Percentiles rank a stretch among this genome's conserved stretches.
These are phyloP conservation scores for Schoenoplectus tabernaemontani DNA, from an alignment of 202 grass and related monocot species.

Conservation along the genomic window DNA sequence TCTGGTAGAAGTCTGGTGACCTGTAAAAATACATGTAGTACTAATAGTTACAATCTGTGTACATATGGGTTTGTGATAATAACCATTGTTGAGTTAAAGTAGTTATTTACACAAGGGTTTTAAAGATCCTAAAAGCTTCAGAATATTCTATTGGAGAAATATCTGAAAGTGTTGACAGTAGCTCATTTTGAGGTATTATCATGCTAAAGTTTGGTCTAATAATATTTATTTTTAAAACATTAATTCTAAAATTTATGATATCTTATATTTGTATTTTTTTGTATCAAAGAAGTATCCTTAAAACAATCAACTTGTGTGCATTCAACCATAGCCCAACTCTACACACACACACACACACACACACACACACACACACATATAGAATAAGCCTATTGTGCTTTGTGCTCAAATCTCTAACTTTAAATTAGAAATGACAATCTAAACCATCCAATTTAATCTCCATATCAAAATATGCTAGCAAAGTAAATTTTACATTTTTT, in stretches of 20 bases:
- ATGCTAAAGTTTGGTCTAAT: neutral
- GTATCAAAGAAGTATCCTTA: neutral
- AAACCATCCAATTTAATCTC: too few relatives aligned
- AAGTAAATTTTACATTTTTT: too few relatives aligned
- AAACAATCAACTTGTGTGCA: neutral
- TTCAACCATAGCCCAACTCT: too few relatives aligned
- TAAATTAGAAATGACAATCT: too few relatives aligned
- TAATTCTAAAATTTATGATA: neutral
- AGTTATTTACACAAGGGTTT: neutral
- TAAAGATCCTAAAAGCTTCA: neutral
- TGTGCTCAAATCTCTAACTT: too few relatives aligned
- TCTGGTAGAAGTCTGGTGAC: slow-evolving; percentile 94
- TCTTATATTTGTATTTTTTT: neutral
- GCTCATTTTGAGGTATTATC: neutral
- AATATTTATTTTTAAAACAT: neutral
- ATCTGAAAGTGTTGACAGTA: too few relatives aligned
- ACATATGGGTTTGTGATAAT: neutral
- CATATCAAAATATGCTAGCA: too few relatives aligned
- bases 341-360: too few relatives aligned
- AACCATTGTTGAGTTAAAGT: neutral
- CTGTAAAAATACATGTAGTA: slow-evolving; percentile 25
- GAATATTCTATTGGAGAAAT: neutral
- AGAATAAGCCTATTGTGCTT: too few relatives aligned
- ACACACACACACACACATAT: too few relatives aligned
- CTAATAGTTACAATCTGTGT: neutral